Percentiles rank a stretch among this genome's conserved stretches.
phyloP scores from a whole-genome alignment of 2,329 filamentous ascomycete genomes.

The Cytospora schulzeri region DNA sequence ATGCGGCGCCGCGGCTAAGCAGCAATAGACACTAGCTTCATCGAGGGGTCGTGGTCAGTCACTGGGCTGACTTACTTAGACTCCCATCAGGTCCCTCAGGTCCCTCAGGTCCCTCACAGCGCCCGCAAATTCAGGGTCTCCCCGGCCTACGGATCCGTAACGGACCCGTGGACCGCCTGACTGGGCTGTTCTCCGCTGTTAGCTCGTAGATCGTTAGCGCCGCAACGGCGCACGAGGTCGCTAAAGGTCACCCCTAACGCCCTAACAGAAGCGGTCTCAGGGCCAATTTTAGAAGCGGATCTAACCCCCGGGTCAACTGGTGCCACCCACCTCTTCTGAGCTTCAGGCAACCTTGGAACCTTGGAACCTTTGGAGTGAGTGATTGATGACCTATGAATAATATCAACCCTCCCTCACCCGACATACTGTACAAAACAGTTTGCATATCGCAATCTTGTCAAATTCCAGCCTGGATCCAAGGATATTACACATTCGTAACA shows the following conservation, averaged over 20 bases:
- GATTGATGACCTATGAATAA: background rate
- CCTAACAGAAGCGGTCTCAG: background rate
- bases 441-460: background rate
- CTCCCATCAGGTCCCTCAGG: too few species aligned
- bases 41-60: too few species aligned
- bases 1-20: background rate
- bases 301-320: background rate
- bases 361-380: background rate
- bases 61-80: too few species aligned
- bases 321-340: background rate
- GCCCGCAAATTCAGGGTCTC: constrained; percentile 13
- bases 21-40: background rate
- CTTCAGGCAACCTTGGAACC: background rate
- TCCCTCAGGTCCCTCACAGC: too few species aligned
- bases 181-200: background rate
- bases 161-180: background rate
- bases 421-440: background rate
- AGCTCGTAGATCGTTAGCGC: constrained; percentile 2
- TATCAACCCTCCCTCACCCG: too few species aligned
- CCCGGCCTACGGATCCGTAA: constrained; percentile 2
- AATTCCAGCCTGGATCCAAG: background rate
- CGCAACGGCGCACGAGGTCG: background rate
- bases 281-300: constrained; percentile 5
- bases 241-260: background rate
- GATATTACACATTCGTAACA: background rate